phyloP scores from a whole-genome alignment of 2,329 filamentous ascomycete genomes.

The Stemphylium lycopersici region DNA sequence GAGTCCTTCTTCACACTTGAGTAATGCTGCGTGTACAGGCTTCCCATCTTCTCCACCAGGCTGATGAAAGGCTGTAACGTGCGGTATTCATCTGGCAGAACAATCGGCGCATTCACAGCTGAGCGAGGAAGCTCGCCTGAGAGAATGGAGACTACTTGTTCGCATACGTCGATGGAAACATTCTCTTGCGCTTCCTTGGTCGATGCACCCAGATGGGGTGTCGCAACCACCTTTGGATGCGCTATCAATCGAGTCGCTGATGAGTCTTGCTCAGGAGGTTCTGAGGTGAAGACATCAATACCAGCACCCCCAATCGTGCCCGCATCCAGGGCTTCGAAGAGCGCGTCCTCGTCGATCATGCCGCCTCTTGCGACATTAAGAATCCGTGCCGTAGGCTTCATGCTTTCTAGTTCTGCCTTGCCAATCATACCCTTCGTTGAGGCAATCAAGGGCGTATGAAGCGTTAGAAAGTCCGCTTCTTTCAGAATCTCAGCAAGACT shows the following conservation, averaged over 20 bases:
- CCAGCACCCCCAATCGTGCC: slow-evolving; percentile 78
- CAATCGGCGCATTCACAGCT: slow-evolving; percentile 82
- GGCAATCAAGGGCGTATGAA: slow-evolving; percentile 80
- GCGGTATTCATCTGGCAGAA: slow-evolving; percentile 79
- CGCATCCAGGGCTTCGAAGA: slow-evolving; percentile 71
- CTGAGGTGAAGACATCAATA: slow-evolving; percentile 78
- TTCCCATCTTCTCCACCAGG: slow-evolving; percentile 79
- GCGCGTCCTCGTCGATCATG: slow-evolving; percentile 77
- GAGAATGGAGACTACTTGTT: slow-evolving; percentile 77
- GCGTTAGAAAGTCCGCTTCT: slow-evolving; percentile 75
- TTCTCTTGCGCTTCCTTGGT: slow-evolving; percentile 86
- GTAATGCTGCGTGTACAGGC: slow-evolving; percentile 79
- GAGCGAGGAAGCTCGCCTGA: slow-evolving; percentile 74
- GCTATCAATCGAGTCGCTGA: slow-evolving; percentile 67
- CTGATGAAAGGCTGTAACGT: slow-evolving; percentile 78
- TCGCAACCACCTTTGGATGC: slow-evolving; percentile 76
- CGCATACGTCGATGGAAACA: slow-evolving; percentile 81
- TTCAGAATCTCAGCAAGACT: slow-evolving; percentile 67
- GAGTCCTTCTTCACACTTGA: slow-evolving; percentile 47
- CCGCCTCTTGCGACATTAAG: slow-evolving; percentile 82
- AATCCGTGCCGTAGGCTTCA: slow-evolving; percentile 76
- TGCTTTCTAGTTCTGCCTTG: slow-evolving; percentile 67
- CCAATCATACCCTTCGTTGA: slow-evolving; percentile 77
- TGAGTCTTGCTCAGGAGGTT: slow-evolving; percentile 68
- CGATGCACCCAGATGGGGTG: slow-evolving; percentile 79